Evolutionary conservation across 208 protist species (phyloP), one percentile per base, ranked within the genome.

Genomic region (Trypanosoma cruzi): DNA sequence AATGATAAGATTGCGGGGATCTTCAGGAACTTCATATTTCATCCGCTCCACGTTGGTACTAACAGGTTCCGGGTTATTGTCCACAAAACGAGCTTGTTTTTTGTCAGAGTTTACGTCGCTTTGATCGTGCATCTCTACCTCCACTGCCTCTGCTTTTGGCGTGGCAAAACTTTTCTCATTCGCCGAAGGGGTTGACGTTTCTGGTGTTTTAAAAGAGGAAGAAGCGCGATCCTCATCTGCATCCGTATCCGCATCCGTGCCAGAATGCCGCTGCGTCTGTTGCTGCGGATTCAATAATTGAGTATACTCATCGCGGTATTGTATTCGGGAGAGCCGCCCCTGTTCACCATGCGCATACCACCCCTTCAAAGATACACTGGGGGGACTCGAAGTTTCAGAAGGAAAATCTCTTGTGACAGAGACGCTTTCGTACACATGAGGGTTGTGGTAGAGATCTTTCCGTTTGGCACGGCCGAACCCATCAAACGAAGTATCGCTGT

Each of bases 1-100:
- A 14, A 92, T 76, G 49, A 92, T 80, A 14, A 71, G 65, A 29
- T 75, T 84, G 8, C 82, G 73, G 14, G 86, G 86, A 64, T 92
- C 86, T 31, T 81, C 76, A 3, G 69, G 61, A 18, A 63, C 20
- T 44, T 74, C 61, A 65, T 71, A 79, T 44, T 67, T 77, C 71
- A 77, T 77, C 49, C 71, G 54, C 40, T 77, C 71, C 24, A 62
- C 24, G 1, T 40, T 36, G 34, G 34, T 24, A 24, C 4, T 52
- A 42, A 14, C 16, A 22, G n/a, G 3, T 32, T 77, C 58, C 5
- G 32, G 13, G 14, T 1, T 20, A 34, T 28, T 44, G 0, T 64
- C 62, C 28, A 8, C 31, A 6, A 40, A 13, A 20, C 18, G 29
- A 11, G 32, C 0, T 29, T 37, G n/a, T n/a, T 2, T 24, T 29